phyloP scores from a whole-genome alignment of 371 early-diverging fungal species.

The Lichtheimia ramosa region DNA sequence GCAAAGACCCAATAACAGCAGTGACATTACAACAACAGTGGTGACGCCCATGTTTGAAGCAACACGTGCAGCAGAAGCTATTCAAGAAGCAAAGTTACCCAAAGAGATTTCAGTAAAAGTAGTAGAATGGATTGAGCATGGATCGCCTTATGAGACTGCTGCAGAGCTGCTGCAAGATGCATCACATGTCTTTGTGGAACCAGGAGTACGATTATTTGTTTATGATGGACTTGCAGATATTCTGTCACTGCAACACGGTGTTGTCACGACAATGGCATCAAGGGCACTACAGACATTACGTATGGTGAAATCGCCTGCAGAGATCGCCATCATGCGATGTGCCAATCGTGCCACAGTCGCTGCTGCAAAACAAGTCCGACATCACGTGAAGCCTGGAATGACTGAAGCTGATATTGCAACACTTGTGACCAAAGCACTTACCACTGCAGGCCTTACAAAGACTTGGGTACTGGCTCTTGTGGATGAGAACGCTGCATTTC shows the following conservation, averaged over 20 bases:
- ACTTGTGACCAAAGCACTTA: slow-evolving; percentile 35
- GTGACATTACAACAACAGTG: slow-evolving; percentile 40
- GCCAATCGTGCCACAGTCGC: slow-evolving; percentile 51
- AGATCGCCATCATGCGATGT: slow-evolving; percentile 55
- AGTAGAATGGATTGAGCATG: slow-evolving; percentile 50
- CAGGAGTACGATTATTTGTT: slow-evolving; percentile 50
- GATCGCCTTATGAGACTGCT: slow-evolving; percentile 48
- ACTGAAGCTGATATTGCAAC: slow-evolving; percentile 45
- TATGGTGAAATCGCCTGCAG: slow-evolving; percentile 51
- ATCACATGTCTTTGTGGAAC: slow-evolving; percentile 42
- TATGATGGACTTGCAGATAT: slow-evolving; percentile 35
- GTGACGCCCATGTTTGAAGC: slow-evolving; percentile 61
- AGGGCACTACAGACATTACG: slow-evolving; percentile 41
- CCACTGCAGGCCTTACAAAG: slow-evolving; percentile 39
- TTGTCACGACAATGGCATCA: slow-evolving; percentile 40
- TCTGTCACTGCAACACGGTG: slow-evolving; percentile 5
- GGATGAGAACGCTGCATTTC: slow-evolving; percentile 55
- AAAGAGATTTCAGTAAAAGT: slow-evolving; percentile 16
- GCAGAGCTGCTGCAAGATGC: slow-evolving; percentile 21
- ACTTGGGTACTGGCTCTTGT: slow-evolving; percentile 59
- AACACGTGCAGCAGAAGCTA: slow-evolving; percentile 37
- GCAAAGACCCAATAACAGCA: slow-evolving; percentile 10
- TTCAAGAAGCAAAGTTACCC: slow-evolving; percentile 32
- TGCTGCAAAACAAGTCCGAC: slow-evolving; percentile 48
- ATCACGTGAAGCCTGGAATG: slow-evolving; percentile 42